Base-by-base conservation (phyloP, 2,329 filamentous ascomycete species). In the Fusarium sp. region DNA sequence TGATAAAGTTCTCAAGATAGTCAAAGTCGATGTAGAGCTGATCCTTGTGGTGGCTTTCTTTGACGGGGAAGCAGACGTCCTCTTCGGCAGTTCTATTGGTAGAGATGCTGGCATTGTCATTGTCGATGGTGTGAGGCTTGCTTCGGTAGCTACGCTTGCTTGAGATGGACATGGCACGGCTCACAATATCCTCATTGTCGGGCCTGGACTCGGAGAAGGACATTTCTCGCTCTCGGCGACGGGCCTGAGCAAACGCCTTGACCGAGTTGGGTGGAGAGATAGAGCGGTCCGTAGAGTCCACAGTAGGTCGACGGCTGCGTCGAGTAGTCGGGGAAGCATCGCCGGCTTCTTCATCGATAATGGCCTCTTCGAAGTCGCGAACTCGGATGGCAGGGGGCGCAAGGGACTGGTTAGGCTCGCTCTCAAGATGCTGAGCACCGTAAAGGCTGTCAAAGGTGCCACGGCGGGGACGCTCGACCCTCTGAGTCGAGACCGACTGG, bases 241-340 rank as follows among this genome's bases (percentile, higher is more conserved):
- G 93, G 65, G 94, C 94, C 79, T 97, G 94, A 20, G 97, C 97
- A 83, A 99, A 99, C 5, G 97, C 97, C 82, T 98, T 97, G 61
- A 99, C 95, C 0, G 97, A 99, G 82, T 98, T 99, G 9, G 97
- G 97, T 12, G 96, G 96, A 7, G 97, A 98, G 3, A 90, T 86
- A 1, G 94, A 95, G 65, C 94, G 89, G 57, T 90, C 88, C 27
- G 85, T 82, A 2, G 89, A 90, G 35, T 87, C 88, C 63, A 92
- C 85, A 60, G 89, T 89, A 66, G 88, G 86, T 66, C 89, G 88
- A 17, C 90, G 89, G 67, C 84, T 85, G 40, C 85, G 87, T 8
- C 84, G 82, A 35, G 80, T 75, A 20, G 80, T 80, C 8, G 85
- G 84, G n/a, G 87, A 87, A 8, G 81, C 73, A 25, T 84, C 85